A percentile compares a stretch with the other conserved stretches of the same genome.
Evolutionary conservation across 169 alveolate genomes (phyloP).

Genomic region (Perkinsus olseni): DNA sequence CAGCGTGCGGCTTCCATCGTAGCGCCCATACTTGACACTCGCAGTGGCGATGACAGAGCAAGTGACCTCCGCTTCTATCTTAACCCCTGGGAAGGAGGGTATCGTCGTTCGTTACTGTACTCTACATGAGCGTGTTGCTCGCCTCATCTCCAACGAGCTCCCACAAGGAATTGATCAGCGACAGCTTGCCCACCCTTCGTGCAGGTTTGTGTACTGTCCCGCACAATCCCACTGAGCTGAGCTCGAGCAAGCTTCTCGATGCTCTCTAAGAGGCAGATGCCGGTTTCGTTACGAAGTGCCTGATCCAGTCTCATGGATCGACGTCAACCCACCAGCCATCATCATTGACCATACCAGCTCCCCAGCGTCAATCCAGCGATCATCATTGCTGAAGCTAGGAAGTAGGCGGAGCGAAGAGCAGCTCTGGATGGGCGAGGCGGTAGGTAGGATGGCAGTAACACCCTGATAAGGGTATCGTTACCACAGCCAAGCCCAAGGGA

Average conservation of each 20-base stretch:
- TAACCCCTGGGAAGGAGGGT: no score
- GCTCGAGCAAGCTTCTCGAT: not conserved
- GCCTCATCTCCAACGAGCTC: no score
- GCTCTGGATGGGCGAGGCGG: not conserved
- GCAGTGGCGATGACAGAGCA: not conserved
- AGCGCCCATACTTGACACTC: not conserved
- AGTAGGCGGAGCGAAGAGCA: not conserved
- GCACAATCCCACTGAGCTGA: not conserved
- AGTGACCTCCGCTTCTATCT: not conserved
- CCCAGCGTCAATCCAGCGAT: not conserved
- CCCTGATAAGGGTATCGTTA: not conserved
- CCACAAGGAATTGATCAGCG: no score
- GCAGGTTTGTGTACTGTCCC: not conserved
- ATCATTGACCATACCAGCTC: not conserved
- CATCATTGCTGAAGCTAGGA: not conserved
- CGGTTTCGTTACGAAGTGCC: not conserved
- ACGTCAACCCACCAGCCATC: no score
- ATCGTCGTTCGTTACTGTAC: no score
- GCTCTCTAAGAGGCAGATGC: not conserved
- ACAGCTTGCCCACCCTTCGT: no score
- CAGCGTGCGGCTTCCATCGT: not conserved
- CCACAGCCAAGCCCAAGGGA: not conserved
- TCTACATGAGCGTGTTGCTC: no score
- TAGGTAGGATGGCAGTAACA: not conserved
- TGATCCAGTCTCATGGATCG: not conserved